Evolutionary conservation across 2,329 filamentous ascomycete species (phyloP).

Genomic region (Paecilomyces variotii): DNA sequence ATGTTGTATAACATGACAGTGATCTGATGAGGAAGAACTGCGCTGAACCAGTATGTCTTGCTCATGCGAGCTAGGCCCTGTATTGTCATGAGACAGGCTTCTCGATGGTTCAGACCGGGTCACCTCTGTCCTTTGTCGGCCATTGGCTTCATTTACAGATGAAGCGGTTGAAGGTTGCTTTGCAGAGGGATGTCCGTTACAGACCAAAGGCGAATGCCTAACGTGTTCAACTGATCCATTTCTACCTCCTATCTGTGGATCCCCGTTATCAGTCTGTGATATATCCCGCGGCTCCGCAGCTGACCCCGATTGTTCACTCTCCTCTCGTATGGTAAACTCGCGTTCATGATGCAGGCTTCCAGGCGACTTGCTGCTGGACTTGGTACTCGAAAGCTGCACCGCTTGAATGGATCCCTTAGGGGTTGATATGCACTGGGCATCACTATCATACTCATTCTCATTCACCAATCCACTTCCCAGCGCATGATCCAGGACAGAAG

Average conservation of each 20-base stretch:
- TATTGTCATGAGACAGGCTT: neutral
- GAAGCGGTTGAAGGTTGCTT: neutral
- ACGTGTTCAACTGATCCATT: neutral
- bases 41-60: neutral
- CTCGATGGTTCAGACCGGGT: neutral
- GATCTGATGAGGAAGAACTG: neutral
- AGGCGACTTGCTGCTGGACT: conserved; percentile 5
- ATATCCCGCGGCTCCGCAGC: neutral
- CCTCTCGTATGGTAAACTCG: neutral
- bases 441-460: conserved; percentile 34
- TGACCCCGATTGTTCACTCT: neutral
- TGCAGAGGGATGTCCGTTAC: neutral
- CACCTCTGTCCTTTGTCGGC: neutral
- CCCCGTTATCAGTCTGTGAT: neutral
- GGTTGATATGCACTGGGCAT: conserved; percentile 31
- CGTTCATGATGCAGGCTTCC: conserved; percentile 4
- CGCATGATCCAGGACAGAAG: conserved; percentile 9
- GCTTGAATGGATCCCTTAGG: conserved; percentile 18
- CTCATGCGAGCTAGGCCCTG: neutral
- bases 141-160: neutral
- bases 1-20: neutral
- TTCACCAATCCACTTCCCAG: conserved; percentile 28
- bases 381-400: conserved; percentile 3
- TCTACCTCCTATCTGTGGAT: neutral
- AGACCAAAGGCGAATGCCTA: neutral